Percentiles rank a stretch among this genome's conserved stretches.
Evolutionary conservation across 2,329 filamentous ascomycete genomes (phyloP).

Genomic region (Stachybotrys echinatus): DNA sequence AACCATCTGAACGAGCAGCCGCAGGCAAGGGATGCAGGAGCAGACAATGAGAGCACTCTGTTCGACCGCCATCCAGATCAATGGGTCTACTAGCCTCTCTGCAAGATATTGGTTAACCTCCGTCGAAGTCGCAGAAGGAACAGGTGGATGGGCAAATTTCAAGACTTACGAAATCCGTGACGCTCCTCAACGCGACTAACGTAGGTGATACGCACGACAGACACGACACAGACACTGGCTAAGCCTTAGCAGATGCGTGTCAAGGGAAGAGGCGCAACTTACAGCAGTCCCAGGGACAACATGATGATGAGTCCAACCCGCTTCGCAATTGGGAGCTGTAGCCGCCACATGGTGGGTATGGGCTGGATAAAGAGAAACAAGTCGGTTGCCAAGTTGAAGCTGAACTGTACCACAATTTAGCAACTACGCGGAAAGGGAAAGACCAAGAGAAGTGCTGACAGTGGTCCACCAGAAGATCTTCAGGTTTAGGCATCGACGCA

Average conservation of each 20-base stretch:
- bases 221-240: conserved; percentile 16
- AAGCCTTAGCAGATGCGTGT: not conserved
- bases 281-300: conserved; percentile 21
- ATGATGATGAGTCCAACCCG: conserved; percentile 19
- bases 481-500: conserved; percentile 19
- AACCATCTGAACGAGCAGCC: conserved; percentile 17
- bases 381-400: conserved; percentile 29
- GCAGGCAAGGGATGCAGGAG: conserved; percentile 24
- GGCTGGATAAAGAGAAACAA: conserved; percentile 30
- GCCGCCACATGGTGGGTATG: conserved; percentile 28
- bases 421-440: not conserved
- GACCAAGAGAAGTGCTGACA: conserved; percentile 7
- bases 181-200: conserved; percentile 15
- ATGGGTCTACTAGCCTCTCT: conserved; percentile 18
- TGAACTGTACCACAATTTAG: conserved; percentile 11
- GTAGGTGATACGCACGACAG: conserved; percentile 19
- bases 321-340: conserved; percentile 25
- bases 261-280: not conserved
- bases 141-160: too few species aligned
- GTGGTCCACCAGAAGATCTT: conserved; percentile 24
- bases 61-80: conserved; percentile 25
- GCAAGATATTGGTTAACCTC: not conserved
- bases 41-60: conserved; percentile 24
- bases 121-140: not conserved
- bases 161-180: conserved; percentile 17